These are phyloP conservation scores for Mycena vulgaris DNA, from an alignment of 768 basidiomycete species.

Conservation along the genomic window DNA sequence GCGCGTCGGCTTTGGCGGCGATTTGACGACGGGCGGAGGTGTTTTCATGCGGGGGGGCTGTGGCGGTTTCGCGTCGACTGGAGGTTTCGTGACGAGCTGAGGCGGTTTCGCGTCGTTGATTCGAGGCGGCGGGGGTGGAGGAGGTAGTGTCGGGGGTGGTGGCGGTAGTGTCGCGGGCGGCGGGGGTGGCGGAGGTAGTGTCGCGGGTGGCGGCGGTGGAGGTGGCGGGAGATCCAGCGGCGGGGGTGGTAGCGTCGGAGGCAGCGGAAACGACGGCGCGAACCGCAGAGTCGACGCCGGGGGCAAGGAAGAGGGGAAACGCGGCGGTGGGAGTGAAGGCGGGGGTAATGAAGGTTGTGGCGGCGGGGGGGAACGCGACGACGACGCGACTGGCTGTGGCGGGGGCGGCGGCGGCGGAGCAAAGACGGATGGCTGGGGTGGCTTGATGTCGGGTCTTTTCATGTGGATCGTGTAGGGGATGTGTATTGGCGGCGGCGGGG, in stretches of 20 bases:
- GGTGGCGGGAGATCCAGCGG: slow-evolving; percentile 21
- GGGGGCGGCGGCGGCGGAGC: slow-evolving; percentile 45
- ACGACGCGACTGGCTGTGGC: slow-evolving; percentile 10
- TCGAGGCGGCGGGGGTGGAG: slow-evolving; percentile 48
- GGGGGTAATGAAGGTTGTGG: slow-evolving; percentile 43
- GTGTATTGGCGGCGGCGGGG: slow-evolving; percentile 36
- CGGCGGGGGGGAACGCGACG: slow-evolving; percentile 48
- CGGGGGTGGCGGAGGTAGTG: slow-evolving; percentile 28
- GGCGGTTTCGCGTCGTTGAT: no score
- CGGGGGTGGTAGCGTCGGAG: neutral
- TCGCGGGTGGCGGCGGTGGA: slow-evolving; percentile 19
- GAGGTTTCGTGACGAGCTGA: slow-evolving; percentile 34
- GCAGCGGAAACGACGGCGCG: neutral
- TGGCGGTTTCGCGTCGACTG: slow-evolving; percentile 16
- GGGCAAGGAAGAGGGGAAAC: neutral
- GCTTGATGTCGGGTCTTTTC: slow-evolving; percentile 20
- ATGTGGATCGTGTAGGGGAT: slow-evolving; percentile 33
- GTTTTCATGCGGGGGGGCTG: slow-evolving; percentile 58
- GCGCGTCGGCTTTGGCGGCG: neutral
- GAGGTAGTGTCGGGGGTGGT: slow-evolving; percentile 8
- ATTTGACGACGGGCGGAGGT: slow-evolving; percentile 42
- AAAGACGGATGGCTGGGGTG: slow-evolving; percentile 10
- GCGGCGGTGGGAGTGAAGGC: slow-evolving; percentile 41
- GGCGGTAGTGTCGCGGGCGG: slow-evolving; percentile 27
- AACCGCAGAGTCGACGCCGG: slow-evolving; percentile 5